These are phyloP conservation scores for Phytophthora hibernalis DNA, from an alignment of 352 stramenopile genomes.

Conservation along the genomic window DNA sequence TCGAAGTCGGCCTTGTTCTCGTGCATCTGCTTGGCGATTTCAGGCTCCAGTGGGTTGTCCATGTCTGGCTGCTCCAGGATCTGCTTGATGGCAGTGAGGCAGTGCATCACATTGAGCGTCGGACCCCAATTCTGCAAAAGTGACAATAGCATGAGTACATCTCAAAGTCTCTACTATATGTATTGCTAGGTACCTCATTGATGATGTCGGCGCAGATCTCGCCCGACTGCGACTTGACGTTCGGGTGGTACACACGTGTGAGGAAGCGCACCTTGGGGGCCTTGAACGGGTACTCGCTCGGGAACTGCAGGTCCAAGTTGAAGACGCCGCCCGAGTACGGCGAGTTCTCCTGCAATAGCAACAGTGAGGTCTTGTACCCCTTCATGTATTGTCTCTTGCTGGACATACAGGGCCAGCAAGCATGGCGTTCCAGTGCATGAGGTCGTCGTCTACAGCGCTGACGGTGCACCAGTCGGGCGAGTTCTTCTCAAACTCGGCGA, in stretches of 20 bases:
- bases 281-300: constrained; percentile 97
- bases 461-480: constrained; percentile 91
- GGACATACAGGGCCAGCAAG: constrained; percentile 82
- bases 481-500: constrained; percentile 90
- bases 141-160: background rate
- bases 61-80: constrained; percentile 95
- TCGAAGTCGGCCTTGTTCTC: constrained; percentile 95
- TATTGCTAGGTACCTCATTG: constrained; percentile 65
- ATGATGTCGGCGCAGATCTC: constrained; percentile 97
- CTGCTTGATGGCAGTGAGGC: constrained; percentile 93
- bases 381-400: too few species aligned
- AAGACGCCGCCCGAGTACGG: constrained; percentile 93
- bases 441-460: constrained; percentile 85
- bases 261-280: constrained; percentile 93
- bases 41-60: constrained; percentile 97
- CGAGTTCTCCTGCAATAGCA: constrained; percentile 73
- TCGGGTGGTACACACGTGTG: constrained; percentile 97
- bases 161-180: too few species aligned
- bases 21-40: constrained; percentile 94
- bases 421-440: constrained; percentile 93
- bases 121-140: constrained; percentile 92
- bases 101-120: constrained; percentile 94
- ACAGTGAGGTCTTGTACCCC: background rate
- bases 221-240: constrained; percentile 95
- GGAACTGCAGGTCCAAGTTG: constrained; percentile 95